Conservation (phyloP, 371 early-diverging fungal species). For the Paraphysoderma sedebokerense region DNA sequence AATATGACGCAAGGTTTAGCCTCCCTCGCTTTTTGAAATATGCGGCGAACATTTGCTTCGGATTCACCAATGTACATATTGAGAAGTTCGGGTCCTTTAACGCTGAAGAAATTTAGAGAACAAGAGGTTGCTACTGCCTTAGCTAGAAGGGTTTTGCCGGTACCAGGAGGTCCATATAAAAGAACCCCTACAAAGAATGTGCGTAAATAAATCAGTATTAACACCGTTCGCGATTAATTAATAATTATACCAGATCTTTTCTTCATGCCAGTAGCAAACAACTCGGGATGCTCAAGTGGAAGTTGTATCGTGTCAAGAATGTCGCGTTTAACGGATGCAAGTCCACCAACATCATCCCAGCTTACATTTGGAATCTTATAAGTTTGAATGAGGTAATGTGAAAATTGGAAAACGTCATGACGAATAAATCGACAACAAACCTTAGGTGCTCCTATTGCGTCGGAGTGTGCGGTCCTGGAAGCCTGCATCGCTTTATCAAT, state of each 20-base stretch:
- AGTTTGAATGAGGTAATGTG: background rate
- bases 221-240: background rate
- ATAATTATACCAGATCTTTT: constrained; percentile 93
- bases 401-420: background rate
- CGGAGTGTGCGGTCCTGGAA: constrained; percentile 68
- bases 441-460: constrained; percentile 88
- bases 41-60: constrained; percentile 89
- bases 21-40: constrained; percentile 96
- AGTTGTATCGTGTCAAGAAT: constrained; percentile 97
- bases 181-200: constrained; percentile 18
- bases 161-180: constrained; percentile 97
- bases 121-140: constrained; percentile 98
- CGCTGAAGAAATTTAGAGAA: constrained; percentile 92
- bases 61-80: constrained; percentile 94
- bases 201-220: background rate
- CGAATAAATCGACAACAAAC: constrained; percentile 5
- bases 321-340: constrained; percentile 90
- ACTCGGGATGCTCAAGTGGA: constrained; percentile 91
- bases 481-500: constrained; percentile 58
- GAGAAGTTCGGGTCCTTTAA: constrained; percentile 96
- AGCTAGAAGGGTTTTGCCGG: constrained; percentile 97
- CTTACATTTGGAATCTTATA: constrained; percentile 74
- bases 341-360: constrained; percentile 99
- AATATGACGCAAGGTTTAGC: constrained; percentile 98
- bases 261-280: constrained; percentile 93